phyloP scores from a whole-genome alignment of 106 monocot genomes.

The Triglochin maritima region DNA sequence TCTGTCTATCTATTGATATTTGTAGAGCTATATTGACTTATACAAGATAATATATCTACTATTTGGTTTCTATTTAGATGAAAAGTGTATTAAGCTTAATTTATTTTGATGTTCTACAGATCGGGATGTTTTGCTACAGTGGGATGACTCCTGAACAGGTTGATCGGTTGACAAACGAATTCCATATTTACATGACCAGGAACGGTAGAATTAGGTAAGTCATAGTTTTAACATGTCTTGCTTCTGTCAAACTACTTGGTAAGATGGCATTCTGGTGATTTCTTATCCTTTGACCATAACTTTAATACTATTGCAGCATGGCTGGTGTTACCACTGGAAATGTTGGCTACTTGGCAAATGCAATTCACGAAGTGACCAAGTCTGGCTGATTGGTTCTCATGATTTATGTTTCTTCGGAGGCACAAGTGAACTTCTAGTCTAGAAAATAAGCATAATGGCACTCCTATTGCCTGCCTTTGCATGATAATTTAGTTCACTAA shows the following conservation, averaged over 20 bases:
- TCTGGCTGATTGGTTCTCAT: slow-evolving; percentile 14
- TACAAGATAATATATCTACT: too few species aligned
- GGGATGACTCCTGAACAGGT: slow-evolving; percentile 94
- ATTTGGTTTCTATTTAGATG: not conserved
- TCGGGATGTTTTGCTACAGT: slow-evolving; percentile 99
- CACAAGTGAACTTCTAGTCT: not conserved
- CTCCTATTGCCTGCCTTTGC: too few species aligned
- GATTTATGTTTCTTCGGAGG: not conserved
- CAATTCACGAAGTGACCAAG: slow-evolving; percentile 88
- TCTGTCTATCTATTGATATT: too few species aligned
- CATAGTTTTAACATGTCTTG: not conserved
- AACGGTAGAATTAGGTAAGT: slow-evolving; percentile 92
- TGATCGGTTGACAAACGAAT: slow-evolving; percentile 83
- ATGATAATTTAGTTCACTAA: too few species aligned
- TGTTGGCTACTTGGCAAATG: slow-evolving; percentile 76
- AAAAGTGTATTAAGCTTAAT: not conserved
- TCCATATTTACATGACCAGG: slow-evolving; percentile 95
- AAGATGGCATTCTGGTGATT: not conserved
- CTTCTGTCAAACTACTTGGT: not conserved
- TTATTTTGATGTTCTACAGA: slow-evolving; percentile 34
- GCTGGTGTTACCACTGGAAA: slow-evolving; percentile 90
- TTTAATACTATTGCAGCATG: slow-evolving; percentile 45
- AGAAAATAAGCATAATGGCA: too few species aligned
- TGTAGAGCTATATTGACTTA: too few species aligned
- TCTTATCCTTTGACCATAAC: not conserved